Evolutionary conservation across 2,329 filamentous ascomycete genomes (phyloP), one percentile per base, ranked within the genome.

Genomic region (Ceratocystis papillata): DNA sequence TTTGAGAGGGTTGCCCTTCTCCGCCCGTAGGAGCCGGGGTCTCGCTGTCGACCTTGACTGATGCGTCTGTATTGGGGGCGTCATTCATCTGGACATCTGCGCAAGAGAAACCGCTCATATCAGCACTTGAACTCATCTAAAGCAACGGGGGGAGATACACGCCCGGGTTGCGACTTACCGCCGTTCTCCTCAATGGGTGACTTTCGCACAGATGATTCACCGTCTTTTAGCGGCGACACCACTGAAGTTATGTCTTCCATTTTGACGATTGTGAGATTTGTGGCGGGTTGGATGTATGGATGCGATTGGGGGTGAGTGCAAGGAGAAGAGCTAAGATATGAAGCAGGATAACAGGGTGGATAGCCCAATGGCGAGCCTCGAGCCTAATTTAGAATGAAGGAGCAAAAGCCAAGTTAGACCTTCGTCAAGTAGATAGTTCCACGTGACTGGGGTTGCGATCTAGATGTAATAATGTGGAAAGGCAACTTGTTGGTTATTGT

Each of bases 21-120:
- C 82, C 87, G 89, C 93, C 93, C 17, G 62, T 44, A 17, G 92
- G 80, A 22, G 81, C 83, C 63, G 81, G 79, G 41, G 83, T 83
- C 48, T 81, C 79, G 71, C 79, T 83, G 70, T 87, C 84, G 73
- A 85, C 83, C 75, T 85, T 85, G 65, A 84, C 80, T 45, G 75
- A 75, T 61, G 78, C 75, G 50, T 84, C 81, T 65, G 74, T 71
- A 50, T 75, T 71, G 28, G 75, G 71, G 45, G 75, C 76, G 70
- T 85, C 83, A 30, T 79, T 79, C 84, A 88, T 88, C 69, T 83
- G 80, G 55, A 86, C 76, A 77, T 89, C 87, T 85, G 70, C 3
- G 65, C 5, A 44, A 48, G 25, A 17, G 22, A 17, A 5, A 3
- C 20, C 20, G 20, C 59, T 48, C 45, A 62, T 28, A n/a, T 53